Evolutionary conservation across 371 early-diverging fungal genomes (phyloP).

Genomic region (Capniomyces stellatus): DNA sequence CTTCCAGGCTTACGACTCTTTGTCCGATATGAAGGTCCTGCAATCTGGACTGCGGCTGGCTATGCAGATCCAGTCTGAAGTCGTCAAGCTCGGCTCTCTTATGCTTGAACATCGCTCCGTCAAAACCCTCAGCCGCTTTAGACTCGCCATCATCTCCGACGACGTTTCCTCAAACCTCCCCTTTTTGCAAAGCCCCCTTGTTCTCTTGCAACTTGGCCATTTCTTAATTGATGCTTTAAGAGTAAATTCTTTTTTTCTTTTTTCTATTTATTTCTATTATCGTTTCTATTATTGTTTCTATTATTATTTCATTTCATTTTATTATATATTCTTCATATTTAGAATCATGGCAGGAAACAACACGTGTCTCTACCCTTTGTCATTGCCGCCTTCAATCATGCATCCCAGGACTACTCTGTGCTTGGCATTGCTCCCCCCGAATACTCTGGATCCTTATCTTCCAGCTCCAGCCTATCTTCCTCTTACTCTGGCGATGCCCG

Average conservation of each 20-base stretch:
- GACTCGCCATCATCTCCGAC: constrained; percentile 42
- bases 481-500: constrained; percentile 36
- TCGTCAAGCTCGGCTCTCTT: constrained; percentile 51
- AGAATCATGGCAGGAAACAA: constrained; percentile 16
- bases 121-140: constrained; percentile 44
- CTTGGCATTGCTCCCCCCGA: constrained; percentile 29
- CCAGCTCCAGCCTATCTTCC: constrained; percentile 14
- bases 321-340: background rate
- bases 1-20: constrained; percentile 58
- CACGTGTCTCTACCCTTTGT: constrained; percentile 35
- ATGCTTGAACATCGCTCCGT: constrained; percentile 56
- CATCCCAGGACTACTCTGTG: constrained; percentile 42
- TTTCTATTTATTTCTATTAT: background rate
- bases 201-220: constrained; percentile 46
- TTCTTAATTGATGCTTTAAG: constrained; percentile 61
- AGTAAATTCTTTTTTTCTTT: constrained; percentile 13
- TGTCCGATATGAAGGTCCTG: constrained; percentile 30
- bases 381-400: constrained; percentile 30
- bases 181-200: constrained; percentile 38
- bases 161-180: background rate
- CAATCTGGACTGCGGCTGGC: constrained; percentile 47
- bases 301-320: background rate
- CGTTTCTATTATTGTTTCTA: background rate
- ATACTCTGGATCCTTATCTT: constrained; percentile 1
- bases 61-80: constrained; percentile 49